Conservation (phyloP, 2,329 filamentous ascomycete species). For the Aureobasidium namibiae region DNA sequence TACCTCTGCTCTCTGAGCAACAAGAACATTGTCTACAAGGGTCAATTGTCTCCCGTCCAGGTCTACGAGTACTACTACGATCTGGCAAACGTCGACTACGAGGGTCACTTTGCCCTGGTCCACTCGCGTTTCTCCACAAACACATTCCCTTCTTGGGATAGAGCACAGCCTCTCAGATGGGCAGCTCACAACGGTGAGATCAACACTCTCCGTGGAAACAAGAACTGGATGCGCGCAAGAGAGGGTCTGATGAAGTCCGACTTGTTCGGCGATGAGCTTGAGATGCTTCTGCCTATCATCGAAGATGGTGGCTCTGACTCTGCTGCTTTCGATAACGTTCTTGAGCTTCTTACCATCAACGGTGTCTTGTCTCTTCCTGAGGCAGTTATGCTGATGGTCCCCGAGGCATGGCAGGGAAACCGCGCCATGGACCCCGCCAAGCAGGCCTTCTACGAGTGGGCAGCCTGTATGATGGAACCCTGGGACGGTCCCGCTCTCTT, state of each 20-base stretch:
- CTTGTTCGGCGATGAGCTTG: constrained; percentile 85
- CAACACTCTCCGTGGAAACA: constrained; percentile 93
- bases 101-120: constrained; percentile 92
- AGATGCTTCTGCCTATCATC: constrained; percentile 84
- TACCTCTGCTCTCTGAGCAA: constrained; percentile 94
- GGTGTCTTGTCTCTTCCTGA: constrained; percentile 91
- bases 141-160: constrained; percentile 97
- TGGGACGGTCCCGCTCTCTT: constrained; percentile 97
- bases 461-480: constrained; percentile 96
- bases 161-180: constrained; percentile 92
- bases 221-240: constrained; percentile 98
- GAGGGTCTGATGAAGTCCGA: constrained; percentile 92
- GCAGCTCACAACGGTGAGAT: constrained; percentile 98
- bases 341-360: constrained; percentile 90
- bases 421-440: constrained; percentile 86
- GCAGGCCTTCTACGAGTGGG: constrained; percentile 97
- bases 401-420: constrained; percentile 96
- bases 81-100: constrained; percentile 91
- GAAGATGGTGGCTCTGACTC: constrained; percentile 96
- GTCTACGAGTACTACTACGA: constrained; percentile 99
- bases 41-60: constrained; percentile 85
- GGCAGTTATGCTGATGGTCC: constrained; percentile 97
- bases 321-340: constrained; percentile 92
- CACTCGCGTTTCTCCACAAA: constrained; percentile 98
- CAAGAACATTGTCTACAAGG: constrained; percentile 99